Conservation (phyloP, 179 eudicot species). For the Patellifolia procumbens region DNA sequence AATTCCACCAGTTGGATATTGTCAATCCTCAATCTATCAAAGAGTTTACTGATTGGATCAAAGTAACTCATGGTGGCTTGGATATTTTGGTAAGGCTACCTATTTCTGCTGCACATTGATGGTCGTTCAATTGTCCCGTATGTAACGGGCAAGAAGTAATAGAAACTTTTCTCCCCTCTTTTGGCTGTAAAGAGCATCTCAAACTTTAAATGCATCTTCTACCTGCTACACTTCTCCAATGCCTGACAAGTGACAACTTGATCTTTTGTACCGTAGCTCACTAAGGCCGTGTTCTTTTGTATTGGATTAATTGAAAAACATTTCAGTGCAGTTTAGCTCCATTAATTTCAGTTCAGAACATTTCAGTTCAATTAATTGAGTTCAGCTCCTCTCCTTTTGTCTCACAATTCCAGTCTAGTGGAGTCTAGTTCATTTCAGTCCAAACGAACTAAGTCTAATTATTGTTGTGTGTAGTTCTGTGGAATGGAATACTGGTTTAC, state of each 20-base stretch:
- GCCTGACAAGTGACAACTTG: background rate
- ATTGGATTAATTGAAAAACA: too few species aligned
- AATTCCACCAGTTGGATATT: conserved; percentile 85
- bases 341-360: too few species aligned
- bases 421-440: too few species aligned
- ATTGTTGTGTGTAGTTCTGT: background rate
- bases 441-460: too few species aligned
- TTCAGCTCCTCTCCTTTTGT: too few species aligned
- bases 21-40: conserved; percentile 60
- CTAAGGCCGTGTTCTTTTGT: too few species aligned
- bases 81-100: conserved; percentile 68
- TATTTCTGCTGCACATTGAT: background rate
- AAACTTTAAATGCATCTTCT: too few species aligned
- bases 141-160: background rate
- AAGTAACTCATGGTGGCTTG: conserved; percentile 64
- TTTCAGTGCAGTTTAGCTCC: too few species aligned
- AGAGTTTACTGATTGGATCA: conserved; percentile 60
- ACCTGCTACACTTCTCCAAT: background rate
- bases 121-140: background rate
- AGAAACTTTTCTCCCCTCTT: too few species aligned
- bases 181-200: background rate
- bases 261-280: background rate
- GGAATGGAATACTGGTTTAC: background rate
- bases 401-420: too few species aligned
- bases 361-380: too few species aligned